Evolutionary conservation across 1,284 basidiomycete species (phyloP), one percentile per base, ranked within the genome.

Genomic region (Heterobasidion irregulare): DNA sequence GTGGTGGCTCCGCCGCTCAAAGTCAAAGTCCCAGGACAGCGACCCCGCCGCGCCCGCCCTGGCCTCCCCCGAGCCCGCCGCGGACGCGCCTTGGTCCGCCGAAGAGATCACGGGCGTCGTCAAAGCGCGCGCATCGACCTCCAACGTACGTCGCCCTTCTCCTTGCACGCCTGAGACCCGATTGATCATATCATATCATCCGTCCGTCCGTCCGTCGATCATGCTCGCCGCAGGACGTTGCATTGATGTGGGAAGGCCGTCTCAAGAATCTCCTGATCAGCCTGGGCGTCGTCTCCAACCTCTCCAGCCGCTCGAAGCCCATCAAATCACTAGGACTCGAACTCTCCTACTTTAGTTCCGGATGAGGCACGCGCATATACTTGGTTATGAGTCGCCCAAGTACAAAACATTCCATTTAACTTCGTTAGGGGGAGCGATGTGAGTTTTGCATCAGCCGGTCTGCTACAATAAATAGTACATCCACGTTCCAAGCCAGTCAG

Each of bases 201-300:
- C n/a, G n/a, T n/a, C n/a, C n/a, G n/a, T n/a, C n/a, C n/a, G n/a
- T n/a, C n/a, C n/a, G n/a, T n/a, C n/a, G n/a, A n/a, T n/a, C n/a
- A n/a, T n/a, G n/a, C n/a, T n/a, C n/a, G n/a, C n/a, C n/a, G n/a
- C n/a, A n/a, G 92, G 88, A 93, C 61, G 77, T 97, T 34, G 89
- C 94, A 6, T 69, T 98, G 36, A 82, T 98, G 66, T 98, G 95
- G 91, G 94, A 98, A 73, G 92, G 94, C 7, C 82, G 93, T n/a
- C 72, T 98, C 63, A 81, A 86, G 47, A 92, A 93, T 63, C 88
- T 94, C 72, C 76, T 98, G 15, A 84, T 98, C 61, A 91, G 92
- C 57, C 70, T 96, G 34, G 95, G 95, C 2, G 83, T 97, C 13
- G 82, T 92, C 13, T 92, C 92, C 5, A 92, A 98, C 66, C 76